Percentiles rank a stretch among this genome's conserved stretches.
phyloP scores from a whole-genome alignment of 2,329 filamentous ascomycete genomes.

The Penicillium sp. region DNA sequence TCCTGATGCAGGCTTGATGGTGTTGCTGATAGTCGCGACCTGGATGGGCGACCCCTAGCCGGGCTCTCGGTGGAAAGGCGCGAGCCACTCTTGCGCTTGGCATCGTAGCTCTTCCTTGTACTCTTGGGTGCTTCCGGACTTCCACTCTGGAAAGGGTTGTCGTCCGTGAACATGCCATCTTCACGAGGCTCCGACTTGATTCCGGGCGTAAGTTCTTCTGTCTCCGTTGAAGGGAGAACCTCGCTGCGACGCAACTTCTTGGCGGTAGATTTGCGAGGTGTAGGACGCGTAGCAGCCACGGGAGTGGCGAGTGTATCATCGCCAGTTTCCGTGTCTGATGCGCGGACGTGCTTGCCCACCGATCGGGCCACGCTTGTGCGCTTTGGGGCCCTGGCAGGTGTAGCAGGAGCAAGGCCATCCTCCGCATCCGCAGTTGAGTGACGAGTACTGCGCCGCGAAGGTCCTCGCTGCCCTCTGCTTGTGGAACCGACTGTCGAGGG shows the following conservation, averaged over 20 bases:
- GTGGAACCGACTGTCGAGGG: constrained; percentile 54
- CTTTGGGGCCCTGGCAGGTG: constrained; percentile 27
- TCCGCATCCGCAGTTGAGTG: constrained; percentile 42
- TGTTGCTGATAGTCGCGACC: constrained; percentile 34
- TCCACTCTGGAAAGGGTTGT: constrained; percentile 92
- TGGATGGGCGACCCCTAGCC: constrained; percentile 25
- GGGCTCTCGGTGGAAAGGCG: constrained; percentile 39
- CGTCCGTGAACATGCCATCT: constrained; percentile 74
- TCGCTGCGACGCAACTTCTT: constrained; percentile 56
- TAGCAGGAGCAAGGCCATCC: constrained; percentile 28
- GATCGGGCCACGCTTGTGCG: constrained; percentile 38
- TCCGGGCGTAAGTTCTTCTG: constrained; percentile 38
- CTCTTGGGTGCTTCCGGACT: constrained; percentile 55
- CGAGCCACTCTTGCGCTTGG: constrained; percentile 56
- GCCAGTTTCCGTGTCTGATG: constrained; percentile 34
- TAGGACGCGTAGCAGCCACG: constrained; percentile 34
- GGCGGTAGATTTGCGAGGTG: constrained; percentile 46
- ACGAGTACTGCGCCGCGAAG: constrained; percentile 53
- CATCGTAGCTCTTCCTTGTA: constrained; percentile 29
- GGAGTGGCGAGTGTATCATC: constrained; percentile 37
- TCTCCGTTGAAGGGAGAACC: constrained; percentile 39
- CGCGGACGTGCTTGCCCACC: constrained; percentile 34
- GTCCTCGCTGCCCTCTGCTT: constrained; percentile 55
- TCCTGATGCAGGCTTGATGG: constrained; percentile 48
- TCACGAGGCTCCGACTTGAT: constrained; percentile 50